A percentile compares a stretch with the other conserved stretches of the same genome.
Conservation (phyloP, 306 rosid genomes). For the Malus fusca region DNA sequence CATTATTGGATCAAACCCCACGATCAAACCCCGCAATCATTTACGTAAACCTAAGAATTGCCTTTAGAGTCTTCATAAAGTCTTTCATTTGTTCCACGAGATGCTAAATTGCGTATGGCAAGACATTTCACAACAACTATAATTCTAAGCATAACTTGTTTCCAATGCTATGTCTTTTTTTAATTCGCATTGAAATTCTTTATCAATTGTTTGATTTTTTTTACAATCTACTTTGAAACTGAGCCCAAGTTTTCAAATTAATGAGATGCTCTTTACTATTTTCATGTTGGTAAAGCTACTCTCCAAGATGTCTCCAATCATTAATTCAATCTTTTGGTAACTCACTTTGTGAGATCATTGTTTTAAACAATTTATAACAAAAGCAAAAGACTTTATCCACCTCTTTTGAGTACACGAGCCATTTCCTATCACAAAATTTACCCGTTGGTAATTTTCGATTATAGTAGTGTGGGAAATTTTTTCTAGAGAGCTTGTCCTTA, state of each 20-base stretch:
- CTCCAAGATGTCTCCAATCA: background rate
- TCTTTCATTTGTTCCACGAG: too few species aligned
- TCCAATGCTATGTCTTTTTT: background rate
- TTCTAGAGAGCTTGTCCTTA: background rate
- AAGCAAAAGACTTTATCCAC: background rate
- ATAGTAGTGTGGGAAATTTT: background rate
- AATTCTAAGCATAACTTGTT: background rate
- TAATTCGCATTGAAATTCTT: background rate
- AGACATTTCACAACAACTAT: background rate
- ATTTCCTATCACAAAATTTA: background rate
- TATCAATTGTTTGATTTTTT: background rate
- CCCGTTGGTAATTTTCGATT: background rate
- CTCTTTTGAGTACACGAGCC: background rate
- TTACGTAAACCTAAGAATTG: too few species aligned
- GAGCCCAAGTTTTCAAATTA: background rate
- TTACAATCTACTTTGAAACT: background rate
- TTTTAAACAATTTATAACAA: background rate
- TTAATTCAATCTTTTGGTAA: background rate
- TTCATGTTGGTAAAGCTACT: background rate
- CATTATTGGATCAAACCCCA: too few species aligned
- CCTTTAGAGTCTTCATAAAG: too few species aligned
- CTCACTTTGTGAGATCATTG: background rate
- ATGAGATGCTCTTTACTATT: background rate
- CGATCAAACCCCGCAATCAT: too few species aligned
- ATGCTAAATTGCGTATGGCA: too few species aligned